Percentiles rank a stretch among this genome's conserved stretches.
Evolutionary conservation across 345 rosid species (phyloP).

Genomic region (Melastoma malabathricum): DNA sequence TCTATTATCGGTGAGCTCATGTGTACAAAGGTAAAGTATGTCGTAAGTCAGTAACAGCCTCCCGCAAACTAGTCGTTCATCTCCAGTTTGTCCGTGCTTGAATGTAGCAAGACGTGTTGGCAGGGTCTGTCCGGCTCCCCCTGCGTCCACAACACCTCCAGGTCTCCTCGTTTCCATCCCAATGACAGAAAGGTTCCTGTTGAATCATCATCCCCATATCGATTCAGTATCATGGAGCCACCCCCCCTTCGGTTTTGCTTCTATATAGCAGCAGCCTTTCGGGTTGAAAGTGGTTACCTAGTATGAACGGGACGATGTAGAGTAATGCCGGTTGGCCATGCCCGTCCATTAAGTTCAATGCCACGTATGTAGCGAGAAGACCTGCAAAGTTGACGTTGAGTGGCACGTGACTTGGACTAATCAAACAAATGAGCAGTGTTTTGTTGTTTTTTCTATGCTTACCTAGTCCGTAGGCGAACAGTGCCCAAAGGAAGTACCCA

Average conservation of each 20-base stretch:
- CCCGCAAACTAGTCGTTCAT: no score
- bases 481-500: conserved; percentile 93
- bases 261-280: neutral
- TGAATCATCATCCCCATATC: conserved; percentile 3
- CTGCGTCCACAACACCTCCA: conserved; percentile 54
- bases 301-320: conserved; percentile 87
- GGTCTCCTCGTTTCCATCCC: conserved; percentile 65
- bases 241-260: no score
- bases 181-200: conserved; percentile 68
- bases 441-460: conserved; percentile 2
- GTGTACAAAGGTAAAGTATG: no score
- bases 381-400: conserved; percentile 23
- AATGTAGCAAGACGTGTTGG: conserved; percentile 41
- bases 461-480: conserved; percentile 94
- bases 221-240: no score
- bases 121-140: conserved; percentile 83
- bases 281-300: conserved; percentile 34
- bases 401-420: neutral
- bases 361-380: conserved; percentile 88
- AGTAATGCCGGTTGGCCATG: conserved; percentile 94
- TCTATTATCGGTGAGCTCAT: no score
- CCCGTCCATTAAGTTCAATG: conserved; percentile 87
- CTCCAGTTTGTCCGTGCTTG: conserved; percentile 11
- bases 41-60: no score
- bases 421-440: neutral